Conservation (phyloP, 139 green algal species). For the Chloropicon primus region DNA sequence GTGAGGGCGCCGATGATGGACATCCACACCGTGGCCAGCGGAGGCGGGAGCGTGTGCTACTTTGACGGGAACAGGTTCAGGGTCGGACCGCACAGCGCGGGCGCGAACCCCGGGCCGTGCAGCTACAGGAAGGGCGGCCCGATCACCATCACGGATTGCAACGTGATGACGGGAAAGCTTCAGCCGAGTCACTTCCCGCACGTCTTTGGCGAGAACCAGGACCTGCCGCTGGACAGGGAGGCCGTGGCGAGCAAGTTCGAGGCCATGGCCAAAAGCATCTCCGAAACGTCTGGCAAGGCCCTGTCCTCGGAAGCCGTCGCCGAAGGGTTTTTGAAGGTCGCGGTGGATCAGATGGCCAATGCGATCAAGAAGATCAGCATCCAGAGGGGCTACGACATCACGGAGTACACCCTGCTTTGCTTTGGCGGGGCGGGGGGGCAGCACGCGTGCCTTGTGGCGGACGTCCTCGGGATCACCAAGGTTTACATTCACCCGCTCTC, state of each 20-base stretch:
- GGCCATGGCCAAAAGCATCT: slow-evolving; percentile 4
- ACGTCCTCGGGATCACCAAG: slow-evolving; percentile 8
- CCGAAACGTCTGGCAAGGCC: not conserved
- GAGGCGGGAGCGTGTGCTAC: slow-evolving; percentile 8
- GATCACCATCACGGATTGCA: slow-evolving; percentile 14
- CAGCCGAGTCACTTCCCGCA: slow-evolving; percentile 5
- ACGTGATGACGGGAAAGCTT: slow-evolving; percentile 7
- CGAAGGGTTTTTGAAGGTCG: slow-evolving; percentile 11
- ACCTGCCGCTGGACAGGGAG: slow-evolving; percentile 23
- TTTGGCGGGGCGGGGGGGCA: slow-evolving; percentile 15
- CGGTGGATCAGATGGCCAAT: slow-evolving; percentile 19
- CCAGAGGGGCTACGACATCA: slow-evolving; percentile 13
- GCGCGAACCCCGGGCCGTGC: slow-evolving; percentile 2
- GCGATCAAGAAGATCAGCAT: slow-evolving; percentile 18
- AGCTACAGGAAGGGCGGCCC: slow-evolving; percentile 6
- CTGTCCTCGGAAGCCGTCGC: not conserved
- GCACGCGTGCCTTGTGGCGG: slow-evolving; percentile 15
- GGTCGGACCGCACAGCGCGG: slow-evolving; percentile 10
- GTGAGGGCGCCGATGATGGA: slow-evolving; percentile 15
- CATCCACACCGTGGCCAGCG: slow-evolving; percentile 13
- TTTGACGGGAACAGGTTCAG: slow-evolving; percentile 8
- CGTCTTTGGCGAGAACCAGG: slow-evolving; percentile 16
- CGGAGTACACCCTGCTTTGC: slow-evolving; percentile 7
- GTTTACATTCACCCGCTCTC: slow-evolving; percentile 7
- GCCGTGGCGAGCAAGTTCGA: slow-evolving; percentile 12